Evolutionary conservation across 2,329 filamentous ascomycete species (phyloP).

Genomic region (Orbilia oligospora): DNA sequence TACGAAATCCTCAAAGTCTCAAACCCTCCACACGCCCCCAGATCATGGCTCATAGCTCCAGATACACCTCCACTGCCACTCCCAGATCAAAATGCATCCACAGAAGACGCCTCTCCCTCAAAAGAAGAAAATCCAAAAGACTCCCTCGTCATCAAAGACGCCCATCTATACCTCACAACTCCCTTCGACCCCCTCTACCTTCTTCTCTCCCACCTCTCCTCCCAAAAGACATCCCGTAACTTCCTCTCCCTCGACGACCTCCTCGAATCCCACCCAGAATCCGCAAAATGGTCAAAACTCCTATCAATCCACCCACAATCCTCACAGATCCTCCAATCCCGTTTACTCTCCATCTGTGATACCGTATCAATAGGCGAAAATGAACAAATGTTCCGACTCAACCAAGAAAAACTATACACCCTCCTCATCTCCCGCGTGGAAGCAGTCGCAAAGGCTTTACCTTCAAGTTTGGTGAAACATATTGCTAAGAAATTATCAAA

Average conservation of each 20-base stretch:
- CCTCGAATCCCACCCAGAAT: conserved; percentile 68
- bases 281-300: conserved; percentile 67
- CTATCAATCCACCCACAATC: conserved; percentile 66
- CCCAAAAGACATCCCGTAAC: conserved; percentile 64
- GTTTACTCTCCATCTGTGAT: conserved; percentile 82
- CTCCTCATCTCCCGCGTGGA: conserved; percentile 54
- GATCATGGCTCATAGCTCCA: conserved; percentile 74
- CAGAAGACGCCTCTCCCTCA: conserved; percentile 41
- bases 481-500: conserved; percentile 63
- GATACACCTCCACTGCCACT: conserved; percentile 30
- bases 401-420: conserved; percentile 76
- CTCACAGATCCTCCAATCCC: conserved; percentile 73
- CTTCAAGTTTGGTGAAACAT: conserved; percentile 32
- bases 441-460: conserved; percentile 45
- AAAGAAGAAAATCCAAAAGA: conserved; percentile 32
- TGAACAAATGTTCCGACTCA: conserved; percentile 87
- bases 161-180: conserved; percentile 87
- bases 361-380: conserved; percentile 81
- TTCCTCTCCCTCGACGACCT: conserved; percentile 71
- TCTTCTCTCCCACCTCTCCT: conserved; percentile 79
- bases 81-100: conserved; percentile 2
- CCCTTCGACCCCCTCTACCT: conserved; percentile 88
- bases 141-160: conserved; percentile 74
- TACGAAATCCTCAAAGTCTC: conserved; percentile 76
- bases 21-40: conserved; percentile 71